A percentile compares a stretch with the other conserved stretches of the same genome.
Conservation (phyloP, 257 asterid genomes). For the Solanum piurae region DNA sequence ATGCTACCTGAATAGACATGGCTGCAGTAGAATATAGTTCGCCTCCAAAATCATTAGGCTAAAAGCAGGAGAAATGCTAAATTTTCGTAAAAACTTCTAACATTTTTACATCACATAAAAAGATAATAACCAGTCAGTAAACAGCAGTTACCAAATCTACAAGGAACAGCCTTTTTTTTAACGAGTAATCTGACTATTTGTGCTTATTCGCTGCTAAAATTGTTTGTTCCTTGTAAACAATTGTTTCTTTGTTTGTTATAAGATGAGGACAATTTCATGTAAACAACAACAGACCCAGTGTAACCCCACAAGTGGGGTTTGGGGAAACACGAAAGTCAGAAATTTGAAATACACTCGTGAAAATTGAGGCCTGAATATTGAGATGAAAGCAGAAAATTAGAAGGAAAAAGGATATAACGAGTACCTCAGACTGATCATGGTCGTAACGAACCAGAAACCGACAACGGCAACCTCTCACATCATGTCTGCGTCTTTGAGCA, state of each 20-base stretch:
- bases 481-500: conserved; percentile 97
- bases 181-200: neutral
- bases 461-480: conserved; percentile 94
- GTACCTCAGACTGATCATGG: conserved; percentile 95
- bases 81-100: neutral
- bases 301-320: neutral
- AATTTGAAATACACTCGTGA: neutral
- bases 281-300: neutral
- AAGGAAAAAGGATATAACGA: neutral
- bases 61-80: neutral
- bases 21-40: neutral
- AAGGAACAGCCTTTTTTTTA: neutral
- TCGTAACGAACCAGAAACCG: conserved; percentile 92
- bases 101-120: neutral
- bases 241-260: neutral
- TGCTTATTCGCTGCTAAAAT: neutral
- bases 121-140: neutral
- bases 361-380: neutral
- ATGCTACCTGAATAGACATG: neutral
- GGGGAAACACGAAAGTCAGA: neutral
- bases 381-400: neutral
- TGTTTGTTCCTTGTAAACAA: neutral
- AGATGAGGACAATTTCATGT: neutral
- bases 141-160: neutral
- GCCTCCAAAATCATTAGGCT: neutral